Evolutionary conservation across 257 asterid species (phyloP).

Genomic region (Salvia rosmarinus): DNA sequence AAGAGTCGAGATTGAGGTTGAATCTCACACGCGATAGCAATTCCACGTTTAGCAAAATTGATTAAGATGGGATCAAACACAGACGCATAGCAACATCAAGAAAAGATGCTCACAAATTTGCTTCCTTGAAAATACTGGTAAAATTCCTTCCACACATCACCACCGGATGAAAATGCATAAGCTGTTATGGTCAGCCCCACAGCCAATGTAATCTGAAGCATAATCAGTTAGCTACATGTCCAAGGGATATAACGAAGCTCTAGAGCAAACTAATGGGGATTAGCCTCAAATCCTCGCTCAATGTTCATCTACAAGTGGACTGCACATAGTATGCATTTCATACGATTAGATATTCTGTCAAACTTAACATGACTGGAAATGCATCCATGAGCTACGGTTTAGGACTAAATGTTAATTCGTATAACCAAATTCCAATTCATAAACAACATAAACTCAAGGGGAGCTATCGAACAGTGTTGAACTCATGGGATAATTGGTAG

Average conservation of each 20-base stretch:
- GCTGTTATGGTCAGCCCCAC: conserved; percentile 66
- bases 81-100: no score
- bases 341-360: not conserved
- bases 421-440: conserved; percentile 11
- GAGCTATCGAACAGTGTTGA: no score
- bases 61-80: not conserved
- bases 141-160: conserved; percentile 78
- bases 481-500: no score
- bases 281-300: not conserved
- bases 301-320: not conserved
- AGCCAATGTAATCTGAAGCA: conserved; percentile 60
- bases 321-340: not conserved
- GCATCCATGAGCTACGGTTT: not conserved
- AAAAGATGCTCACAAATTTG: no score
- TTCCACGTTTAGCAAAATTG: not conserved
- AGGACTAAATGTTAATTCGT: not conserved
- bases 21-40: not conserved
- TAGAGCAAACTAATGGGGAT: not conserved
- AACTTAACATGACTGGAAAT: not conserved
- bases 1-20: conserved; percentile 9
- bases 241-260: conserved; percentile 19
- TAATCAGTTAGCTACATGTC: conserved; percentile 48
- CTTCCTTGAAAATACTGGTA: conserved; percentile 81
- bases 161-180: conserved; percentile 64
- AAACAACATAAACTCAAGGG: no score